Evolutionary conservation across 192 early-diverging fungal species (phyloP).

Genomic region (Entomortierella lignicola): DNA sequence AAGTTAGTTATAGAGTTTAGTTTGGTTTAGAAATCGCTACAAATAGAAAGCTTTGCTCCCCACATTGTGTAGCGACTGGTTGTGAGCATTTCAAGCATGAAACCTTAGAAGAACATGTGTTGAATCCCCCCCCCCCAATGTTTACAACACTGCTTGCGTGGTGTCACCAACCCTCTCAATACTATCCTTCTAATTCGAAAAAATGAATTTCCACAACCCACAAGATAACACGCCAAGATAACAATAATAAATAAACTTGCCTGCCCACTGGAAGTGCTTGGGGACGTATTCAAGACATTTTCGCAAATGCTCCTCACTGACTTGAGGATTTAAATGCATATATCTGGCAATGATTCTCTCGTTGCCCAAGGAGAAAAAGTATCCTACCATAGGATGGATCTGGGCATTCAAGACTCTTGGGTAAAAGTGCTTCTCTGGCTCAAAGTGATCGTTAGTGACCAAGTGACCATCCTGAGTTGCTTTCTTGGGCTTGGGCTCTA

Average conservation of each 20-base stretch:
- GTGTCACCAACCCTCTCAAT: no score
- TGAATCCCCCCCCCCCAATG: no score
- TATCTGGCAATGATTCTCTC: conserved; percentile 90
- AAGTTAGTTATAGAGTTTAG: neutral
- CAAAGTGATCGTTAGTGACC: conserved; percentile 66
- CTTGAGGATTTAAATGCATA: conserved; percentile 87
- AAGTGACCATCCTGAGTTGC: conserved; percentile 27
- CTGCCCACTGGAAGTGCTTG: conserved; percentile 89
- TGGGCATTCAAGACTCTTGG: conserved; percentile 89
- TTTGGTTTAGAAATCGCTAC: neutral
- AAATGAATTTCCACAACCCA: neutral
- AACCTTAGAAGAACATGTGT: neutral
- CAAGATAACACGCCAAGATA: neutral
- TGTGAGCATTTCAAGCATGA: conserved; percentile 1
- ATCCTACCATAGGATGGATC: conserved; percentile 87
- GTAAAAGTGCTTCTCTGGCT: conserved; percentile 88
- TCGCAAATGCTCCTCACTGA: conserved; percentile 70
- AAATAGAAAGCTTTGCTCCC: neutral
- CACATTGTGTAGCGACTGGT: conserved; percentile 19
- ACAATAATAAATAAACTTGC: conserved; percentile 42
- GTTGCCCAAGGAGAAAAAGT: conserved; percentile 88
- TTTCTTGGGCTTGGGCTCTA: conserved; percentile 49
- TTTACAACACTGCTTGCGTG: no score
- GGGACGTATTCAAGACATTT: conserved; percentile 74
- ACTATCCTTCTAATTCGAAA: no score